Evolutionary conservation across 768 basidiomycete species (phyloP).

Genomic region (Russula sp.): DNA sequence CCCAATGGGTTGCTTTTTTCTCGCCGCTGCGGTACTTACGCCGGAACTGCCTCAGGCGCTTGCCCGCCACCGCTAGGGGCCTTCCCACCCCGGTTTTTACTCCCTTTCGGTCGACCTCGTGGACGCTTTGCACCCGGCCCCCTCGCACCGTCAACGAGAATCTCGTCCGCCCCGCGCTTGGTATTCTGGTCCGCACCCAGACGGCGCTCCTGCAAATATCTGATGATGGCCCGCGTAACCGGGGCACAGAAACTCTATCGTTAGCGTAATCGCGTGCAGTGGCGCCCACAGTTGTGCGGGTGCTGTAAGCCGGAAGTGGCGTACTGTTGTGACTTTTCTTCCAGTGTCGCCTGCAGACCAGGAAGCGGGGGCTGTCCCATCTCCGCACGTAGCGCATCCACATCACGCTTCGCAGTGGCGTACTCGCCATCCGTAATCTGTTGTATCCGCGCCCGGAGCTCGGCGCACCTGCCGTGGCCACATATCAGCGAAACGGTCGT

Average conservation of each 20-base stretch:
- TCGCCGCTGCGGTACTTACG: neutral
- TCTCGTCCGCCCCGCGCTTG: slow-evolving; percentile 27
- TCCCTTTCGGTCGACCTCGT: slow-evolving; percentile 32
- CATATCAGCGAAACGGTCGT: slow-evolving; percentile 10
- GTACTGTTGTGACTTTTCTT: slow-evolving; percentile 56
- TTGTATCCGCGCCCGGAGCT: slow-evolving; percentile 61
- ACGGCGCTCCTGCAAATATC: slow-evolving; percentile 30
- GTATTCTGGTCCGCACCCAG: slow-evolving; percentile 24
- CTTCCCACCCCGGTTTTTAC: slow-evolving; percentile 27
- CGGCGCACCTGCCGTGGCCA: slow-evolving; percentile 42
- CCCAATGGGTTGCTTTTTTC: neutral
- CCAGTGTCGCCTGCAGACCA: slow-evolving; percentile 61
- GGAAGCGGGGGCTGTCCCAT: slow-evolving; percentile 71
- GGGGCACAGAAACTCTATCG: neutral
- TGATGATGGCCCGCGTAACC: slow-evolving; percentile 3
- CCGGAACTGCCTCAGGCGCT: slow-evolving; percentile 5
- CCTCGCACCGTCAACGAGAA: slow-evolving; percentile 13
- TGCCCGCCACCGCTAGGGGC: neutral
- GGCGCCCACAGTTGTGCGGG: neutral
- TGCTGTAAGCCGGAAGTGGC: slow-evolving; percentile 21
- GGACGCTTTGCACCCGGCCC: slow-evolving; percentile 28
- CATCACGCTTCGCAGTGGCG: slow-evolving; percentile 62
- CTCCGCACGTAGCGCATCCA: slow-evolving; percentile 67
- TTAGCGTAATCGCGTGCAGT: neutral
- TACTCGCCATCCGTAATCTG: slow-evolving; percentile 71